Percentiles rank a stretch among this genome's conserved stretches.
Evolutionary conservation across 176 grass and related monocot genomes (phyloP).

Genomic region (Carex littledalei): DNA sequence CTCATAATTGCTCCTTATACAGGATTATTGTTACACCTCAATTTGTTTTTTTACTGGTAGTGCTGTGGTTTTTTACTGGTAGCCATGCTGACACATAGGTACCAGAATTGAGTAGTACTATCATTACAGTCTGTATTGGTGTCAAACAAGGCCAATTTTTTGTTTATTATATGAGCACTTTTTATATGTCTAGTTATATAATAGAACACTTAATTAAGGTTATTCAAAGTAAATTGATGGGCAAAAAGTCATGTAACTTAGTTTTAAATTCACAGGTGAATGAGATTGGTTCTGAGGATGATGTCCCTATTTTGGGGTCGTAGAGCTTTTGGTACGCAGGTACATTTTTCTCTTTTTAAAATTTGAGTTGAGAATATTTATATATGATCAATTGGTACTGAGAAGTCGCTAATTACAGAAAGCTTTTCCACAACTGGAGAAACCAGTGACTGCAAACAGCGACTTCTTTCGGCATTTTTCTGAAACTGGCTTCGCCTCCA

Average conservation of each 20-base stretch:
- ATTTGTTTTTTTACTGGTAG: background rate
- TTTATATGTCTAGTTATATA: background rate
- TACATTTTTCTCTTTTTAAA: slow-evolving; percentile 16
- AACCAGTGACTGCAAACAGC: slow-evolving; percentile 31
- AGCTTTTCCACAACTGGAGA: slow-evolving; percentile 8
- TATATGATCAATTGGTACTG: slow-evolving; percentile 15
- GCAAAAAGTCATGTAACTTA: background rate
- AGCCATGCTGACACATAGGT: background rate
- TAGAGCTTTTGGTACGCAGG: slow-evolving; percentile 66
- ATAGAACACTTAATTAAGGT: background rate
- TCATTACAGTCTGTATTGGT: background rate
- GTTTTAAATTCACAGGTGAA: slow-evolving; percentile 36
- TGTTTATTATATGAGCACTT: background rate
- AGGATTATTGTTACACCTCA: background rate
- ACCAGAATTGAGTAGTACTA: background rate
- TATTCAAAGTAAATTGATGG: background rate
- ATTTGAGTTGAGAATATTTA: background rate
- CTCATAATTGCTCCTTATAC: background rate
- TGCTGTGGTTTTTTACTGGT: too few relatives aligned
- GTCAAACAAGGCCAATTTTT: background rate
- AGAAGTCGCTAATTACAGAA: slow-evolving; percentile 38
- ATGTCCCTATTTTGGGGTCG: slow-evolving; percentile 54
- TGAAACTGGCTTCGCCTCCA: slow-evolving; percentile 20
- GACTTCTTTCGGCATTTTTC: slow-evolving; percentile 42
- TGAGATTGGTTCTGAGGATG: slow-evolving; percentile 52